Percentiles rank a stretch among this genome's conserved stretches.
phyloP scores from a whole-genome alignment of 2,329 filamentous ascomycete species.

The Pleomassaria siparia region DNA sequence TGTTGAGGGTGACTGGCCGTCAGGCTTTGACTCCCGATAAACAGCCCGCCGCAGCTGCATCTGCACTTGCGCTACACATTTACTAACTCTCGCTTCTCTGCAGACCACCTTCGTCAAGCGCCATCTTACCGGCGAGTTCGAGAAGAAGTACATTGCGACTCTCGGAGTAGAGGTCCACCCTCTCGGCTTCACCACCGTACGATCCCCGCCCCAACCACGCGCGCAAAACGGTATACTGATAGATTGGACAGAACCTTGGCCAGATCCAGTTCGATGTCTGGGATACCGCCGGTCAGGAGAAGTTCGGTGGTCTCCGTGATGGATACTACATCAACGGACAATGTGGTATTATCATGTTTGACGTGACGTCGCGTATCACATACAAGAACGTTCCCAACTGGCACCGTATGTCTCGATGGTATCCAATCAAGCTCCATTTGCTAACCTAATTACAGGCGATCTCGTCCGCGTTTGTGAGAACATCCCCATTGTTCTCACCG shows the following conservation, averaged over 20 bases:
- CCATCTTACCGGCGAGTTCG: conserved; percentile 98
- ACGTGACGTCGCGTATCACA: conserved; percentile 98
- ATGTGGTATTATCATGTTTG: conserved; percentile 99
- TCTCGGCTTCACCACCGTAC: conserved; percentile 95
- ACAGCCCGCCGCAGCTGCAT: conserved; percentile 6
- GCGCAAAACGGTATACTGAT: conserved; percentile 22
- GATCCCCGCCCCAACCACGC: conserved; percentile 38
- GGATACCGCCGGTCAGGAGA: conserved; percentile 99
- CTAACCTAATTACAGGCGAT: conserved; percentile 65
- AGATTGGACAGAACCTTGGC: conserved; percentile 72
- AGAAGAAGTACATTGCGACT: conserved; percentile 99
- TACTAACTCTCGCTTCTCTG: conserved; percentile 25
- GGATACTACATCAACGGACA: conserved; percentile 99
- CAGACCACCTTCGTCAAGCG: conserved; percentile 99
- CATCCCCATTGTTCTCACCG: conserved; percentile 96
- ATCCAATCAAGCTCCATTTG: background rate
- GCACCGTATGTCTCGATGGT: conserved; percentile 77
- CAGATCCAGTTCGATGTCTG: conserved; percentile 98
- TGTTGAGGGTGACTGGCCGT: background rate
- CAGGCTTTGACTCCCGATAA: conserved; percentile 9
- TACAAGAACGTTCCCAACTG: conserved; percentile 99
- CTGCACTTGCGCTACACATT: conserved; percentile 3
- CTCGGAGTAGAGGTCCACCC: conserved; percentile 99
- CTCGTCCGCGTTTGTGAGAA: conserved; percentile 99
- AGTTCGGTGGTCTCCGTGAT: conserved; percentile 98